Conservation (phyloP, 345 rosid genomes). For the Linum lewisii region DNA sequence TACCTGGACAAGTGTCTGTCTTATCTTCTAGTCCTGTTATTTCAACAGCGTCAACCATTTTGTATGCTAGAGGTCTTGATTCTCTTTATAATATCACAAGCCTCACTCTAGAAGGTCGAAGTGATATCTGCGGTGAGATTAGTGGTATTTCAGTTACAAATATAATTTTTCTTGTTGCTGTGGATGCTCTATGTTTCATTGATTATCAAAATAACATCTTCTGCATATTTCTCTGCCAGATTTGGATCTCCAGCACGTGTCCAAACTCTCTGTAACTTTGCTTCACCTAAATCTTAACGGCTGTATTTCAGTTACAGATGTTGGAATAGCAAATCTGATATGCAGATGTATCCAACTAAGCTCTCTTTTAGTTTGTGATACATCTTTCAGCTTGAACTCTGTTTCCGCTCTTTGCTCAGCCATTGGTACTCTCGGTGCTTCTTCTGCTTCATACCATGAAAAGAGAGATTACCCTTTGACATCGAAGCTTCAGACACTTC, state of each 20-base stretch:
- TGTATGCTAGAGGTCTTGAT: conserved; percentile 13
- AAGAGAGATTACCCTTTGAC: conserved; percentile 33
- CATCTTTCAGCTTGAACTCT: conserved; percentile 56
- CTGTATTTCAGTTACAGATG: conserved; percentile 57
- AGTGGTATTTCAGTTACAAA: neutral
- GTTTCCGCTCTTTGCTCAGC: conserved; percentile 43
- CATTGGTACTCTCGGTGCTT: conserved; percentile 16
- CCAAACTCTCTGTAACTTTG: conserved; percentile 36
- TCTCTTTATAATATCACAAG: conserved; percentile 31
- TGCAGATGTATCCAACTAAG: conserved; percentile 33
- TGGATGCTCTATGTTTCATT: conserved; percentile 6
- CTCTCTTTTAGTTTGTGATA: conserved; percentile 61
- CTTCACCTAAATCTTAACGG: conserved; percentile 60
- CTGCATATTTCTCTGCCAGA: conserved; percentile 40
- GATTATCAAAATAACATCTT: conserved; percentile 8
- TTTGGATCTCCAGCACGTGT: conserved; percentile 37
- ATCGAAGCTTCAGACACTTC: conserved; percentile 48
- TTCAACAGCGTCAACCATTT: conserved; percentile 20
- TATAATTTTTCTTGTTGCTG: neutral
- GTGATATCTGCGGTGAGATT: conserved; percentile 55
- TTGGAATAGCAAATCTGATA: conserved; percentile 47
- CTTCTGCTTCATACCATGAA: conserved; percentile 17
- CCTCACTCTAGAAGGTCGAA: conserved; percentile 68
- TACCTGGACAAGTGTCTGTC: conserved; percentile 32
- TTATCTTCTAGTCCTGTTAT: conserved; percentile 28